Evolutionary conservation across 495 filamentous ascomycete species (phyloP).

Genomic region (Tuber brumale): DNA sequence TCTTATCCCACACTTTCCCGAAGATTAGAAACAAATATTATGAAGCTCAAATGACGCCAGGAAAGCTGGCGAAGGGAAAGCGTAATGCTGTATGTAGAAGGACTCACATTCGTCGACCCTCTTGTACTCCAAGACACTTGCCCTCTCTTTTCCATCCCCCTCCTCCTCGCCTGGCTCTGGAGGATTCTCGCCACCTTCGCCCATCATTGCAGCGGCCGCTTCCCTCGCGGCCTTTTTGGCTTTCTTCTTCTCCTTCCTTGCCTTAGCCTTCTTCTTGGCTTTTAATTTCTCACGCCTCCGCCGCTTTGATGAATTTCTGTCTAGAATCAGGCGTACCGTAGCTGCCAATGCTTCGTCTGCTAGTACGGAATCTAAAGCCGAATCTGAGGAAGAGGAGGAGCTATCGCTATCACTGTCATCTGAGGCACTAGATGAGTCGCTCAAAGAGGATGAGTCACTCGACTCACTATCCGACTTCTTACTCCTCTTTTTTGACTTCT

Average conservation of each 20-base stretch:
- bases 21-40: constrained; percentile 5
- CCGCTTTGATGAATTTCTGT: constrained; percentile 38
- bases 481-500: constrained; percentile 41
- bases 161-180: constrained; percentile 37
- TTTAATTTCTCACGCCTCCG: constrained; percentile 41
- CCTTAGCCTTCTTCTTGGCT: constrained; percentile 45
- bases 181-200: constrained; percentile 31
- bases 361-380: constrained; percentile 45
- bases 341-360: constrained; percentile 41
- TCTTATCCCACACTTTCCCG: constrained; percentile 60
- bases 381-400: constrained; percentile 42
- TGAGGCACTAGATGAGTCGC: constrained; percentile 21
- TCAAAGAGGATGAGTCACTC: constrained; percentile 28
- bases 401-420: constrained; percentile 27
- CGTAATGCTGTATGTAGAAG: not conserved
- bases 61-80: not conserved
- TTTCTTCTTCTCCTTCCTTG: constrained; percentile 49
- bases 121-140: constrained; percentile 70
- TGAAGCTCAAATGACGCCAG: not conserved
- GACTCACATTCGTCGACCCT: constrained; percentile 68
- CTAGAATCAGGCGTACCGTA: constrained; percentile 32
- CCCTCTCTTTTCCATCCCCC: constrained; percentile 44
- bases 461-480: constrained; percentile 14
- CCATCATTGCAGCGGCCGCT: constrained; percentile 36
- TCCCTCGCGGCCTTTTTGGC: constrained; percentile 43